Base-by-base conservation (phyloP, 2,329 filamentous ascomycete species). In the Rhexocercosporidium sp. region DNA sequence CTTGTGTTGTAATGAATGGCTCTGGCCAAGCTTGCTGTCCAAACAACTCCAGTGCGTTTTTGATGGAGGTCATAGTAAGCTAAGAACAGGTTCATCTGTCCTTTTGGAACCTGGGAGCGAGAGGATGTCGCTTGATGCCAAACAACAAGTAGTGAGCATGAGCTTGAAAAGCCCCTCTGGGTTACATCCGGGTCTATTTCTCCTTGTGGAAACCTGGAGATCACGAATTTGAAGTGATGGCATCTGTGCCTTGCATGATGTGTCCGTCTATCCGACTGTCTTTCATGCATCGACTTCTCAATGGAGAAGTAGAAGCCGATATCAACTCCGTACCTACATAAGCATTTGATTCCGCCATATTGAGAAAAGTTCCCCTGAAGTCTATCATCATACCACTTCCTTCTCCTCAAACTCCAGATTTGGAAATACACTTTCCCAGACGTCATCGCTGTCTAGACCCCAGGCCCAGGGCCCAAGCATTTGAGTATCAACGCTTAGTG, bases 171-270 rank as follows among this genome's bases (percentile, higher is more conserved):
- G 25, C n/a, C 9, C 3, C 20, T 27, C 47, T 16, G 51, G 51
- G 7, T 11, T 18, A 37, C 29, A 37, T 56, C 53, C 53, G 31
- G 18, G 29, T 51, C 27, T 51, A 47, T 62, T 47, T 51, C 37
- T 61, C 20, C 16, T 29, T 27, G 5, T 31, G 25, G 56, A 47
- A 31, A 47, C 31, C 16, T 47, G 14, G 27, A 46, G 18, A 34
- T 60, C 41, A 31, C 6, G 11, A 12, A 12, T 6, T 25, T 20
- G 14, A 4, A 9, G 7, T 27, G 44, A 37, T 22, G 27, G 59
- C 44, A 37, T 34, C 59, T 62, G 61, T 63, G 49, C 61, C 61
- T 63, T 63, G 61, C 61, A 63, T 63, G 61, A 56, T 56, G 31
- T 63, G 12, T 63, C 47, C 47, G 47, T 56, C 34, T 22, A 27